Conservation (phyloP, 768 basidiomycete genomes). For the Sarcomyxa edulis region DNA sequence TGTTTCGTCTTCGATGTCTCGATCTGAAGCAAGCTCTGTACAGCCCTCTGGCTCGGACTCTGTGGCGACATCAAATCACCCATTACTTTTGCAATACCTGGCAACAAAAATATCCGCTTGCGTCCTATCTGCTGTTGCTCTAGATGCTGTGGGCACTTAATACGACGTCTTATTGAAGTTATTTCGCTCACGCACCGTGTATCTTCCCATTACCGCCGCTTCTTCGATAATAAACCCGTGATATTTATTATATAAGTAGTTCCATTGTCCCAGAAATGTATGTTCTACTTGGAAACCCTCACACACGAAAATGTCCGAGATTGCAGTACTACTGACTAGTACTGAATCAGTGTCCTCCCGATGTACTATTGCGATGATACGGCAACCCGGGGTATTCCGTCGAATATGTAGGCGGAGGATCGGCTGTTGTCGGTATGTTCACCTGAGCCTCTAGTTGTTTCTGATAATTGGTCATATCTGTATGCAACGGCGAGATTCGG, state of each 20-base stretch:
- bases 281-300: not conserved
- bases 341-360: not conserved
- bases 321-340: not conserved
- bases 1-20: conserved; percentile 1
- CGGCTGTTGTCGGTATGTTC: conserved; percentile 3
- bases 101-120: too few relatives aligned
- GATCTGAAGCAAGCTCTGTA: conserved; percentile 1
- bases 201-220: too few relatives aligned
- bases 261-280: not conserved
- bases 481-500: not conserved
- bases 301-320: not conserved
- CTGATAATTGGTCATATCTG: conserved; percentile 6
- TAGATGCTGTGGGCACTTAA: not conserved
- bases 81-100: too few relatives aligned
- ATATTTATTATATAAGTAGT: not conserved
- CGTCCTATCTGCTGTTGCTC: not conserved
- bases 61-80: not conserved
- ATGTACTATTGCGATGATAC: too few relatives aligned
- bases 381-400: too few relatives aligned
- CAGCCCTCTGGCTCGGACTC: conserved; percentile 3
- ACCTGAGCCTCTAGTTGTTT: conserved; percentile 6
- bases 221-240: conserved; percentile 1
- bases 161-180: too few relatives aligned
- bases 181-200: too few relatives aligned
- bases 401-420: conserved; percentile 11